Conservation (phyloP, 306 rosid species). For the Ceratonia siliqua region DNA sequence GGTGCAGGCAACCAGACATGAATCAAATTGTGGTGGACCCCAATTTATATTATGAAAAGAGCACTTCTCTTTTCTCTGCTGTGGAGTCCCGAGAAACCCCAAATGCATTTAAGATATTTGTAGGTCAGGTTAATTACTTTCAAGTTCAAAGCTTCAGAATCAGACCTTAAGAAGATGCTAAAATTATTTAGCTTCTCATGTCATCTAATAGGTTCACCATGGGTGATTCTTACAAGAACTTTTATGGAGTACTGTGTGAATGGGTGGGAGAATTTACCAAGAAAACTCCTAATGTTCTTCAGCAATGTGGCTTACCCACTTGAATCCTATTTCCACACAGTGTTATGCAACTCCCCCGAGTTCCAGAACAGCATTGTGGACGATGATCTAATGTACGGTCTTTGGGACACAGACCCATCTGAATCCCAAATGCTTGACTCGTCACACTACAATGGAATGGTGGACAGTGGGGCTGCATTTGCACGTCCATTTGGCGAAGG, state of each 20-base stretch:
- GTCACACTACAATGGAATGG: slow-evolving; percentile 50
- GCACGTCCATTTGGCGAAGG: slow-evolving; percentile 55
- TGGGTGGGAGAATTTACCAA: slow-evolving; percentile 79
- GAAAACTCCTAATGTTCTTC: slow-evolving; percentile 69
- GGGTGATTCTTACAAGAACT: slow-evolving; percentile 62
- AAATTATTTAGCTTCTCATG: too few relatives aligned
- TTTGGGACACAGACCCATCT: slow-evolving; percentile 48
- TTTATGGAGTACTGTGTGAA: slow-evolving; percentile 63
- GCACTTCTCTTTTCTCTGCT: slow-evolving; percentile 58
- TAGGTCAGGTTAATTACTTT: slow-evolving; percentile 48
- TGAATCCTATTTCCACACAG: slow-evolving; percentile 72
- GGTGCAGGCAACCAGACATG: slow-evolving; percentile 46
- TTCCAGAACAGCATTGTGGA: slow-evolving; percentile 54
- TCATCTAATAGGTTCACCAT: slow-evolving; percentile 61
- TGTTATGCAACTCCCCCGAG: slow-evolving; percentile 60
- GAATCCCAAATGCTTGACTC: slow-evolving; percentile 51
- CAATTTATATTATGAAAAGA: slow-evolving; percentile 48
- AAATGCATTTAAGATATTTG: slow-evolving; percentile 60
- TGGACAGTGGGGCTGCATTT: slow-evolving; percentile 54
- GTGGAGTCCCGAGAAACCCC: slow-evolving; percentile 60
- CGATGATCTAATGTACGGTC: slow-evolving; percentile 46
- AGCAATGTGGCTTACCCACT: slow-evolving; percentile 66
- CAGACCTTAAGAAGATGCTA: too few relatives aligned
- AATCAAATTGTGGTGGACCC: slow-evolving; percentile 71
- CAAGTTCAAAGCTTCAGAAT: too few relatives aligned